Conservation (phyloP, 345 rosid species). For the Syzygium aqueum region DNA sequence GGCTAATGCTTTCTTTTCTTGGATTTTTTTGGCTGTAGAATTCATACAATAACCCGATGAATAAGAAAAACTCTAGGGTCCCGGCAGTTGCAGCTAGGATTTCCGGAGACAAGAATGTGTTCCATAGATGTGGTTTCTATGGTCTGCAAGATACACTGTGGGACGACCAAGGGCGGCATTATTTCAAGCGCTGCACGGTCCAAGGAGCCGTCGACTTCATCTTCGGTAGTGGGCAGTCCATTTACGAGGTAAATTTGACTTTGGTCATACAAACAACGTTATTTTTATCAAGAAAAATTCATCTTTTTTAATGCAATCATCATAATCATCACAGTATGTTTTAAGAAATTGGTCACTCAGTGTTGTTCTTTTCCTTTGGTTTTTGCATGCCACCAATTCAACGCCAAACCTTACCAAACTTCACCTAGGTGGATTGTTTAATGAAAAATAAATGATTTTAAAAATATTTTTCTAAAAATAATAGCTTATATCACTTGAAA, state of each 20-base stretch:
- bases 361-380: neutral
- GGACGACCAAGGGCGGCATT: slow-evolving; percentile 33
- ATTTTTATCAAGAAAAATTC: neutral
- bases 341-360: neutral
- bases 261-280: neutral
- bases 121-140: slow-evolving; percentile 18
- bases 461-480: neutral
- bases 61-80: neutral
- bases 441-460: neutral
- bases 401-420: neutral
- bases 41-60: slow-evolving; percentile 9
- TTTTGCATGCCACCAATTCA: neutral
- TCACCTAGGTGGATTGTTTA: fast-evolving
- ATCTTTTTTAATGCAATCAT: neutral
- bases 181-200: slow-evolving; percentile 16
- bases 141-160: slow-evolving; percentile 40
- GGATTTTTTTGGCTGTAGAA: slow-evolving; percentile 15
- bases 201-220: slow-evolving; percentile 45
- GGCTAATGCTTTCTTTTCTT: neutral
- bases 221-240: slow-evolving; percentile 33
- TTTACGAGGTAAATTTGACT: slow-evolving; percentile 20
- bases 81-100: slow-evolving; percentile 28
- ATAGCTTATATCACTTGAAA: fast-evolving
- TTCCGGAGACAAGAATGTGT: slow-evolving; percentile 26
- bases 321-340: neutral